Evolutionary conservation across 805 yeast species (phyloP).

Genomic region (Yarrowia keelungensis): DNA sequence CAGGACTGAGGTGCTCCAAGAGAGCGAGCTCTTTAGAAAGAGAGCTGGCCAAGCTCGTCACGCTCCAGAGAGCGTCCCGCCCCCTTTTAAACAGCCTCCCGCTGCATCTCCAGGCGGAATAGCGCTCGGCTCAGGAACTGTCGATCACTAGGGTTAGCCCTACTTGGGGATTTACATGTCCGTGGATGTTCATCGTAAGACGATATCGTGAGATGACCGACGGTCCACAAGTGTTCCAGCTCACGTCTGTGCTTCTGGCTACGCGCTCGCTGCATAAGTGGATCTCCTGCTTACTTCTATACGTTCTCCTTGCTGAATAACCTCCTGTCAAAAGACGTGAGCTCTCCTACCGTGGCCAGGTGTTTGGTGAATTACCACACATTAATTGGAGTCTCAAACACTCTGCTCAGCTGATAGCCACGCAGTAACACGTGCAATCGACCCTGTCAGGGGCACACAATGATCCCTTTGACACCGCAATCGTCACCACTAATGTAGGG

Average conservation of each 20-base stretch:
- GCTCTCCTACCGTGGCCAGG: not conserved
- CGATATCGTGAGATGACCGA: too few relatives aligned
- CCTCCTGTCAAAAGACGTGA: not conserved
- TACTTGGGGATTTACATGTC: not conserved
- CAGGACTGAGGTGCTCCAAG: not conserved
- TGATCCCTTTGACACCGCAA: not conserved
- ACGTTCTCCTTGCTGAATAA: not conserved
- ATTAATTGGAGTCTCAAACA: too few relatives aligned
- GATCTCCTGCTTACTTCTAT: not conserved
- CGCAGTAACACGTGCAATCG: constrained; percentile 23
- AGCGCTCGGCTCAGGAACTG: constrained; percentile 3
- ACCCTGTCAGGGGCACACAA: too few relatives aligned
- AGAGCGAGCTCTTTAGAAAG: not conserved
- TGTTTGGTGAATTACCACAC: not conserved
- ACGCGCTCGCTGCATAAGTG: not conserved
- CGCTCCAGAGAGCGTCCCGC: not conserved
- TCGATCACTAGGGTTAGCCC: constrained; percentile 13
- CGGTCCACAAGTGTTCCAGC: too few relatives aligned
- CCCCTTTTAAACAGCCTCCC: not conserved
- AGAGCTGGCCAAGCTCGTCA: too few relatives aligned
- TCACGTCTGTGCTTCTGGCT: too few relatives aligned
- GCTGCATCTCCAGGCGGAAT: not conserved
- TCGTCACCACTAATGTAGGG: not conserved
- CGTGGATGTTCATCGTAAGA: too few relatives aligned
- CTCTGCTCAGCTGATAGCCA: constrained; percentile 1